A percentile compares a stretch with the other conserved stretches of the same genome.
These are phyloP conservation scores for Ambrosia hybrid DNA, from an alignment of 140 eudicot genomes.

Conservation along the genomic window DNA sequence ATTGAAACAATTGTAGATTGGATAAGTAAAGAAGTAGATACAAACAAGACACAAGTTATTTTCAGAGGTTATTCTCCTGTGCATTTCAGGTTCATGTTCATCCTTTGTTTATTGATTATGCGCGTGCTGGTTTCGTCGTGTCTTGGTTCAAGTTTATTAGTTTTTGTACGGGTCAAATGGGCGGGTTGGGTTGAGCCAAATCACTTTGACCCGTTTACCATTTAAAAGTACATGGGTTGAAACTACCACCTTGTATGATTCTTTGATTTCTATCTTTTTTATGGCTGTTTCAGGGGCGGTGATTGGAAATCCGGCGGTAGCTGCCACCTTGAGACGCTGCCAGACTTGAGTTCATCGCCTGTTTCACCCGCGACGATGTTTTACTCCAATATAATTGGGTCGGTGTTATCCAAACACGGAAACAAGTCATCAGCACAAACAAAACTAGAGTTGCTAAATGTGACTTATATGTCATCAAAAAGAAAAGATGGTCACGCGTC, in stretches of 20 bases:
- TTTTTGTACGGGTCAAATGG: too few species aligned
- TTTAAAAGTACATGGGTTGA: not conserved
- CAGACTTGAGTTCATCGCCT: conserved; percentile 60
- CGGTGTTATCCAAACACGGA: conserved; percentile 44
- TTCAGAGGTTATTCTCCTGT: conserved; percentile 86
- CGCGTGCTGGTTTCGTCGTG: not conserved
- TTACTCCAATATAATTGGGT: conserved; percentile 38
- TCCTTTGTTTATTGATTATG: not conserved
- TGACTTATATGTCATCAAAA: conserved; percentile 63
- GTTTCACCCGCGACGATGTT: conserved; percentile 32
- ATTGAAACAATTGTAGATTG: conserved; percentile 61
- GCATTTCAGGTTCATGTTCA: conserved; percentile 71
- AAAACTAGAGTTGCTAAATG: conserved; percentile 52
- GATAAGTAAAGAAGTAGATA: conserved; percentile 64
- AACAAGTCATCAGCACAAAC: conserved; percentile 20
- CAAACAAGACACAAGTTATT: conserved; percentile 63
- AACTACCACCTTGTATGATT: not conserved
- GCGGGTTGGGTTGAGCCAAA: not conserved
- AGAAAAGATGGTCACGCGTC: conserved; percentile 88
- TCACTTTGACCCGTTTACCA: not conserved
- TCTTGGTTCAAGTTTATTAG: too few species aligned
- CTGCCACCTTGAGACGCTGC: conserved; percentile 80
- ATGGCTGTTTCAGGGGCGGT: conserved; percentile 58
- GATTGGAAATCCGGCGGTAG: conserved; percentile 90
- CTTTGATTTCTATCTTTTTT: not conserved